A percentile compares a stretch with the other conserved stretches of the same genome.
These are phyloP conservation scores for Metschnikowia dekortorum DNA, from an alignment of 805 yeast species.

Conservation along the genomic window DNA sequence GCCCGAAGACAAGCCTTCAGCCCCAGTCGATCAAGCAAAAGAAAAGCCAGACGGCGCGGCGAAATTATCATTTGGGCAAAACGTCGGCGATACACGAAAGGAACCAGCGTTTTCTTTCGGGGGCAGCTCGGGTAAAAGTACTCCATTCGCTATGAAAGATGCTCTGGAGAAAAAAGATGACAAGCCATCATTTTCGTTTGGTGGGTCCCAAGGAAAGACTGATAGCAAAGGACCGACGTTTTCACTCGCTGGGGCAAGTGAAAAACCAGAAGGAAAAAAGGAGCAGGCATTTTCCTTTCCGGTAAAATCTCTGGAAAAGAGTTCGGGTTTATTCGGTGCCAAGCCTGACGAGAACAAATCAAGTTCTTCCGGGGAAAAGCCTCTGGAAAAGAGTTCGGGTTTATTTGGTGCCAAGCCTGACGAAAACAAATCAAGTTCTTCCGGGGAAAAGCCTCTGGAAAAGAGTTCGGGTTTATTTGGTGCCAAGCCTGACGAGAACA, in stretches of 20 bases:
- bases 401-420: constrained; percentile 18
- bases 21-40: constrained; percentile 2
- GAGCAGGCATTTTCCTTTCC: constrained; percentile 7
- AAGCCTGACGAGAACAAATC: constrained; percentile 10
- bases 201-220: constrained; percentile 9
- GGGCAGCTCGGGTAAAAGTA: background rate
- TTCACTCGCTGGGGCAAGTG: constrained; percentile 11
- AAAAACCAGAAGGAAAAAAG: constrained; percentile 14
- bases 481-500: constrained; percentile 15
- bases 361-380: no score
- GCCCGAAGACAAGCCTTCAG: constrained; percentile 1
- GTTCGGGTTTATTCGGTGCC: constrained; percentile 10
- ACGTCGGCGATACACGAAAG: constrained; percentile 8
- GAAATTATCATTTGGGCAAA: constrained; percentile 13
- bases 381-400: constrained; percentile 10
- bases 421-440: constrained; percentile 10
- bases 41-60: constrained; percentile 9
- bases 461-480: constrained; percentile 17
- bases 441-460: background rate
- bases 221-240: background rate
- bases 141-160: constrained; percentile 10
- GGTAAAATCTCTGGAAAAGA: background rate
- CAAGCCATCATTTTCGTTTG: constrained; percentile 18
- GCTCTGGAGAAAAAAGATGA: constrained; percentile 1
- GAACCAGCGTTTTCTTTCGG: constrained; percentile 13